These are phyloP conservation scores for Fusarium xylarioides DNA, from an alignment of 2,329 filamentous ascomycete genomes.

Conservation along the genomic window DNA sequence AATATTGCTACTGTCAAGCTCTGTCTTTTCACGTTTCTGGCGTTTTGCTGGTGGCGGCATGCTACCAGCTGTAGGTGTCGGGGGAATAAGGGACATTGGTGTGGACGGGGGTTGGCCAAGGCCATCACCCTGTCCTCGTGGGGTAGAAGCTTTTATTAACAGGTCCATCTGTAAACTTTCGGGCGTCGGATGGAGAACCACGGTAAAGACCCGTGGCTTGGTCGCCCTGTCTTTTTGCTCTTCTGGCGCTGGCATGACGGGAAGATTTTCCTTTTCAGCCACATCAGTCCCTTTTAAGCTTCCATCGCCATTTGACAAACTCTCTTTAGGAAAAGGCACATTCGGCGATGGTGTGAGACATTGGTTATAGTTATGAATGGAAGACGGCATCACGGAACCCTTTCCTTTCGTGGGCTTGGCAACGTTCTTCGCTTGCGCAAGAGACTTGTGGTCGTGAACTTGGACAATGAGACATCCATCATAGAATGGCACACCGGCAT, in stretches of 20 bases:
- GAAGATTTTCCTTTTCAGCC: conserved; percentile 62
- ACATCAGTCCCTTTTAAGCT: conserved; percentile 34
- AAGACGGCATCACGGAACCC: conserved; percentile 75
- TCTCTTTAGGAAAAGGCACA: conserved; percentile 75
- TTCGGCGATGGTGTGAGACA: conserved; percentile 91
- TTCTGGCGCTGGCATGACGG: conserved; percentile 61
- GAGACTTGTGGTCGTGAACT: conserved; percentile 85
- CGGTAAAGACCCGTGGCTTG: conserved; percentile 74
- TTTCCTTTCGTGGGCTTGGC: conserved; percentile 60
- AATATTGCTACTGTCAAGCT: conserved; percentile 78
- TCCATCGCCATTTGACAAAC: conserved; percentile 50
- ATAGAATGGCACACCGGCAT: conserved; percentile 81
- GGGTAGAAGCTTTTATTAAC: conserved; percentile 77
- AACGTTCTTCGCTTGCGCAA: conserved; percentile 68
- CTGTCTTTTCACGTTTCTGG: conserved; percentile 75
- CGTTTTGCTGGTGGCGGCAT: conserved; percentile 72
- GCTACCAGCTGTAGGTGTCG: conserved; percentile 67
- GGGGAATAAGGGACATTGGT: conserved; percentile 66
- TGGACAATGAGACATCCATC: conserved; percentile 95
- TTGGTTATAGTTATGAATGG: conserved; percentile 90
- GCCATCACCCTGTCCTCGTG: conserved; percentile 57
- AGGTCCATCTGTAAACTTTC: conserved; percentile 81
- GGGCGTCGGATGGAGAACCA: conserved; percentile 85
- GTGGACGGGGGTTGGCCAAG: conserved; percentile 72
- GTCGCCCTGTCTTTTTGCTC: conserved; percentile 45